These are phyloP conservation scores for Plasmopara muralis DNA, from an alignment of 352 stramenopile species.

Conservation along the genomic window DNA sequence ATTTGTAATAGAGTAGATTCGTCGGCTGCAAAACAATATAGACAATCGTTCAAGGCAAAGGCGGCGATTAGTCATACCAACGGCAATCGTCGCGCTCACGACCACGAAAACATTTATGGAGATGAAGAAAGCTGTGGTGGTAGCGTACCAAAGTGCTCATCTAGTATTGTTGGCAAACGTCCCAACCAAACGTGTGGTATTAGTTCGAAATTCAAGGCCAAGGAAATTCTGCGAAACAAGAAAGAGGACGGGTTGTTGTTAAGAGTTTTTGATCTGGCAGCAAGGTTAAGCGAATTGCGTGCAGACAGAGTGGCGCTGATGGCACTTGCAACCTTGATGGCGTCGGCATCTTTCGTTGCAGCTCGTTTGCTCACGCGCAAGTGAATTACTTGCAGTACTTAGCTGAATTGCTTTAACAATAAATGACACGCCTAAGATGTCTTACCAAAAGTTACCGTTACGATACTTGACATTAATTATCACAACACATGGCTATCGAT, in stretches of 20 bases:
- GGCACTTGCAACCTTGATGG: constrained; percentile 41
- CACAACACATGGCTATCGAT: no score
- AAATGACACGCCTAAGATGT: not conserved
- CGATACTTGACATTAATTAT: no score
- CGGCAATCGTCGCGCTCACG: constrained; percentile 15
- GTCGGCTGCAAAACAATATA: constrained; percentile 24
- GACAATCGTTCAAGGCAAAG: constrained; percentile 26
- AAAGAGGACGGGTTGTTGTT: constrained; percentile 11
- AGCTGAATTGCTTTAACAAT: not conserved
- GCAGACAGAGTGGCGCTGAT: constrained; percentile 51
- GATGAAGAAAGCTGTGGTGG: not conserved
- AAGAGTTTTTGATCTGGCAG: constrained; percentile 9
- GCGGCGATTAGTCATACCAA: constrained; percentile 5
- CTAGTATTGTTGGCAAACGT: not conserved
- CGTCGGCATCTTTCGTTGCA: constrained; percentile 43
- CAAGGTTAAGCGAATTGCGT: constrained; percentile 28
- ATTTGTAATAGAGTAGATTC: constrained; percentile 36
- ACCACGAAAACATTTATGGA: constrained; percentile 30
- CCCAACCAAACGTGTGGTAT: constrained; percentile 12
- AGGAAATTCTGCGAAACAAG: constrained; percentile 14
- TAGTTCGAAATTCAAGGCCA: constrained; percentile 30
- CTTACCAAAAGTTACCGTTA: no score
- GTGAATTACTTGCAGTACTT: constrained; percentile 4
- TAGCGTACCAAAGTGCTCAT: not conserved
- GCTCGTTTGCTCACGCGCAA: constrained; percentile 39